Percentiles rank a stretch among this genome's conserved stretches.
These are phyloP conservation scores for Saccharomycopsis sp. DNA, from an alignment of 805 yeast genomes.

Conservation along the genomic window DNA sequence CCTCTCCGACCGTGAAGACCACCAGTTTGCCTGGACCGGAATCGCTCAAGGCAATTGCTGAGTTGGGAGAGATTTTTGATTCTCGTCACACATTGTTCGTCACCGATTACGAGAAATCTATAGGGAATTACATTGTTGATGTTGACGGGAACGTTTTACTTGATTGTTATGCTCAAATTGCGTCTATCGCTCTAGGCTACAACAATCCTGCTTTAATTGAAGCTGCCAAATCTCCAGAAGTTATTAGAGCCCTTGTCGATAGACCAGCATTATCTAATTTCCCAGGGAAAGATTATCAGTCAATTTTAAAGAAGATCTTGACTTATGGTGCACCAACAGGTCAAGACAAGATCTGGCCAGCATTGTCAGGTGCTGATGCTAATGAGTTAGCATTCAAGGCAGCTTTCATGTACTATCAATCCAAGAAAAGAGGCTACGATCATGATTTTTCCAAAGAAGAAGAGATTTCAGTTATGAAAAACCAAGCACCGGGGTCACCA, in stretches of 20 bases:
- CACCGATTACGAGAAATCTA: slow-evolving; percentile 56
- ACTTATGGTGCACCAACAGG: slow-evolving; percentile 66
- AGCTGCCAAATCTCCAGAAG: slow-evolving; percentile 51
- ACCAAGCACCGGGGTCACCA: slow-evolving; percentile 45
- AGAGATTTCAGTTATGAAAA: slow-evolving; percentile 41
- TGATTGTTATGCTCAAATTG: slow-evolving; percentile 67
- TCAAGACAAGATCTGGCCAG: slow-evolving; percentile 53
- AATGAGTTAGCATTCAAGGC: slow-evolving; percentile 68
- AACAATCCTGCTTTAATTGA: slow-evolving; percentile 57
- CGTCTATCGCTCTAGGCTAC: slow-evolving; percentile 66
- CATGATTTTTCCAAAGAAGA: slow-evolving; percentile 41
- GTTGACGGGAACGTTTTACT: slow-evolving; percentile 56
- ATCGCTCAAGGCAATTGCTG: slow-evolving; percentile 31
- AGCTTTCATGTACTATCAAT: slow-evolving; percentile 58
- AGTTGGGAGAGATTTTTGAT: slow-evolving; percentile 46
- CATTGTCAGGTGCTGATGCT: slow-evolving; percentile 62
- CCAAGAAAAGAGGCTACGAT: slow-evolving; percentile 41
- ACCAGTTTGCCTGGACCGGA: slow-evolving; percentile 42
- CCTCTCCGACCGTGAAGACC: slow-evolving; percentile 38
- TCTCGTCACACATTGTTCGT: slow-evolving; percentile 56
- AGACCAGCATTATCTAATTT: slow-evolving; percentile 65
- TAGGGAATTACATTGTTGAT: slow-evolving; percentile 60
- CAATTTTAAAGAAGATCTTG: slow-evolving; percentile 41
- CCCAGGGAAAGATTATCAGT: slow-evolving; percentile 49
- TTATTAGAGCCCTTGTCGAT: slow-evolving; percentile 58